Base-by-base conservation (phyloP, 805 yeast species). In the Hanseniaspora pseudoguilliermondii region DNA sequence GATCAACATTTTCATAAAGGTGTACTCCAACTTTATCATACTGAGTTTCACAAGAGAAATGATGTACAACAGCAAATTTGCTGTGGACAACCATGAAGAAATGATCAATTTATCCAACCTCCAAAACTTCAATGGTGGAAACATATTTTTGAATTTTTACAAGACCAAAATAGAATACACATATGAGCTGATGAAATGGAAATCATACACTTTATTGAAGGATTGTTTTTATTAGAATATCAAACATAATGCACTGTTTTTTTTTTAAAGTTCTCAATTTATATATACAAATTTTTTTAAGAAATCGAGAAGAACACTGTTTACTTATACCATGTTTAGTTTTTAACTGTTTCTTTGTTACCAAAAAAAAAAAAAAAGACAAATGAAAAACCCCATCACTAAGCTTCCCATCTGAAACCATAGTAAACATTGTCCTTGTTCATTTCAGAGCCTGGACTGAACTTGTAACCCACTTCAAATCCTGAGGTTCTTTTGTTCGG, bases 71-170 rank as follows among this genome's bases (percentile, higher is more conserved):
- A 16, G 13, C 32, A 51, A 51, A 16, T 51, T 51, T 43, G 29
- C 55, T 18, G 15, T 51, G 11, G 55, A 51, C 21, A 47, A 51
- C 15, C 55, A 51, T 20, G 55, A 51, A 44, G 55, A 51, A 36
- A 51, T 51, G 39, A 51, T 51, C n/a, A 51, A 44, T 8, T 16
- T 51, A 5, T 43, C 55, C 5, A 51, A 51, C 21, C 29, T 51
- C 18, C n/a, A 51, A 36, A 51, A 51, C 47, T 51, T 51, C 21
- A 51, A 51, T 20, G 39, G 38, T 6, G 49, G 55, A 9, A 51
- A 44, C 27, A 27, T 36, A 2, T 51, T 51, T 23, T 10, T 43
- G 18, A 51, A 18, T 15, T 36, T 51, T 13, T 51, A 43, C 43
- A 51, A 51, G 29, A 36, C 27, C 11, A 51, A 43, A 44, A 38